Conservation (phyloP, 352 stramenopile species). For the Globisporangium paroecandrum region DNA sequence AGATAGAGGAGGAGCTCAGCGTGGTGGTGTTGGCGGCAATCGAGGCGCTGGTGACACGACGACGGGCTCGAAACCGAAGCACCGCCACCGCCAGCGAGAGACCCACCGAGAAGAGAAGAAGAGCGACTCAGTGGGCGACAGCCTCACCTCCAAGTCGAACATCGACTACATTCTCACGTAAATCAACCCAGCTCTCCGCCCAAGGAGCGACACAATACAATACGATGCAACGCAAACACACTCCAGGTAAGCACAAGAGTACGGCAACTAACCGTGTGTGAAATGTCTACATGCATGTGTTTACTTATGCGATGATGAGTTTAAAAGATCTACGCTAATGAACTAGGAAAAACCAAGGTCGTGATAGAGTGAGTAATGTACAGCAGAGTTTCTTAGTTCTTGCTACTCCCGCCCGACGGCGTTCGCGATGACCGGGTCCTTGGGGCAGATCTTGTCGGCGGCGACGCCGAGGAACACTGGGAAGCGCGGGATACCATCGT, state of each 20-base stretch:
- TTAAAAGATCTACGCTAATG: too few relatives aligned
- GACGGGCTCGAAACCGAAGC: too few relatives aligned
- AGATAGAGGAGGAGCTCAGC: neutral
- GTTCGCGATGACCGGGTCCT: constrained; percentile 50
- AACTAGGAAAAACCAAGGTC: too few relatives aligned
- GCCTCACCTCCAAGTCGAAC: neutral
- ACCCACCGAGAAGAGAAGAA: neutral
- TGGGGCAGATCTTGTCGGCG: constrained; percentile 47
- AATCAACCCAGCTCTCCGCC: too few relatives aligned
- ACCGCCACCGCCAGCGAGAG: neutral
- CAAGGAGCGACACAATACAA: too few relatives aligned
- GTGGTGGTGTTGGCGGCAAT: neutral
- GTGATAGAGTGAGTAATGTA: too few relatives aligned
- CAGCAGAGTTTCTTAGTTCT: neutral
- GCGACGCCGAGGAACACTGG: constrained; percentile 61
- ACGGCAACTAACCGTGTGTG: too few relatives aligned
- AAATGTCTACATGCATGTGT: too few relatives aligned
- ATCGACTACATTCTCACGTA: constrained; percentile 11
- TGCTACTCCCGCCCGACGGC: constrained; percentile 15
- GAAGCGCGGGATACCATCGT: constrained; percentile 66
- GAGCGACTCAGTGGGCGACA: neutral
- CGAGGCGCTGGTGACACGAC: neutral
- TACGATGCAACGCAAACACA: too few relatives aligned
- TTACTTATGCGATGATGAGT: too few relatives aligned
- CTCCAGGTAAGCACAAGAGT: too few relatives aligned